Conservation (phyloP, 1,284 basidiomycete genomes). For the Naganishia sp. region DNA sequence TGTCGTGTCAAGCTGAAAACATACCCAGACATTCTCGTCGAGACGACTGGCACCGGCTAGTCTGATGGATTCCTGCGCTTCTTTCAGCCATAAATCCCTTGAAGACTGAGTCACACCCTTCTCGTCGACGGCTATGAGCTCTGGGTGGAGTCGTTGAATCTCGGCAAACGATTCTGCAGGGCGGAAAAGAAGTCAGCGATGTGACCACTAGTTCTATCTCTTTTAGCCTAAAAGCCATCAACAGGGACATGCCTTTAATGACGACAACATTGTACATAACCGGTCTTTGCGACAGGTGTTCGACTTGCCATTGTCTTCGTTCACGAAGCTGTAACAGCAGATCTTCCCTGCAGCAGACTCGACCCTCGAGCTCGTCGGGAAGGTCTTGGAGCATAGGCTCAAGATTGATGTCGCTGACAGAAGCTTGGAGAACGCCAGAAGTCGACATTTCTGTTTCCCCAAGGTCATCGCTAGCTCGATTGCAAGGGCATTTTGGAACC, state of each 20-base stretch:
- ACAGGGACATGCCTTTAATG: constrained; percentile 62
- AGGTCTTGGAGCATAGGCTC: constrained; percentile 18
- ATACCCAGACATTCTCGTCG: constrained; percentile 60
- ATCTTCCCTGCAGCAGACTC: constrained; percentile 18
- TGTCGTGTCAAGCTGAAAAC: constrained; percentile 26
- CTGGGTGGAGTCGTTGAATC: constrained; percentile 57
- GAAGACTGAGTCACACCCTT: constrained; percentile 57
- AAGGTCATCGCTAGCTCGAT: constrained; percentile 10
- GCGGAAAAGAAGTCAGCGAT: neutral
- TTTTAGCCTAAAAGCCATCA: constrained; percentile 30
- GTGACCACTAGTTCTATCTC: constrained; percentile 37
- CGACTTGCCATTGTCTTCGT: constrained; percentile 24
- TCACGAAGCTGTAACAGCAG: constrained; percentile 19
- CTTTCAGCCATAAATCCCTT: constrained; percentile 69
- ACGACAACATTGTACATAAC: constrained; percentile 84
- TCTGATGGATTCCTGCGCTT: constrained; percentile 86
- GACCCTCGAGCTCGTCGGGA: constrained; percentile 5
- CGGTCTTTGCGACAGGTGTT: constrained; percentile 44
- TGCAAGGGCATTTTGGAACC: neutral
- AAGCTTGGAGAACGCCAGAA: neutral
- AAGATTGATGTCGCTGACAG: neutral
- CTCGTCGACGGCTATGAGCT: constrained; percentile 53
- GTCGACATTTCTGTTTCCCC: constrained; percentile 16
- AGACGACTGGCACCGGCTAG: constrained; percentile 84
- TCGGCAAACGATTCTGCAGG: constrained; percentile 58